Evolutionary conservation across 495 filamentous ascomycete species (phyloP).

Genomic region (Aspergillus conjunctus): DNA sequence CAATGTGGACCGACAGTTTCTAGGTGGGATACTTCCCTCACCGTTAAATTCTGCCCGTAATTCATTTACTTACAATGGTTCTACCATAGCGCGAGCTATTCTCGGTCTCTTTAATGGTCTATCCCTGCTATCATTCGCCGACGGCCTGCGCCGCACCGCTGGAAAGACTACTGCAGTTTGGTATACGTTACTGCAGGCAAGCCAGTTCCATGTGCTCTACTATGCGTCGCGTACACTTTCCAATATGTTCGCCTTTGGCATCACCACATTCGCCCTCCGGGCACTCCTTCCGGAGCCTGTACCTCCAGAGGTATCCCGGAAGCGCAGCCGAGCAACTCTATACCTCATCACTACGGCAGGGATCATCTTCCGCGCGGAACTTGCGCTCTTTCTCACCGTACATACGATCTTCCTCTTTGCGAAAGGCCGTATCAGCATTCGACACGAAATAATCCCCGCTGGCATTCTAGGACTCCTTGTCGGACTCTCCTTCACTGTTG

Average conservation of each 20-base stretch:
- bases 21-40: slow-evolving; percentile 41
- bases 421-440: slow-evolving; percentile 55
- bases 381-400: slow-evolving; percentile 74
- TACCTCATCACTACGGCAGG: slow-evolving; percentile 79
- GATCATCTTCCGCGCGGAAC: slow-evolving; percentile 85
- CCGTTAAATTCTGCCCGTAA: not conserved
- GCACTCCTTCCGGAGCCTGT: slow-evolving; percentile 62
- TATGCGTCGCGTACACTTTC: slow-evolving; percentile 92
- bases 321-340: slow-evolving; percentile 58
- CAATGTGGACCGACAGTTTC: slow-evolving; percentile 52
- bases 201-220: slow-evolving; percentile 92
- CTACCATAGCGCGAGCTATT: slow-evolving; percentile 64
- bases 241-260: slow-evolving; percentile 93
- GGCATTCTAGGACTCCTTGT: slow-evolving; percentile 64
- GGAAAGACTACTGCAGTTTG: slow-evolving; percentile 72
- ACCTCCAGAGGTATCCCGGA: slow-evolving; percentile 35
- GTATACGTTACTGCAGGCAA: slow-evolving; percentile 79
- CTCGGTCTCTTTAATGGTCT: slow-evolving; percentile 78
- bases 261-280: slow-evolving; percentile 73
- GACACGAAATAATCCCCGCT: slow-evolving; percentile 60
- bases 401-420: slow-evolving; percentile 55
- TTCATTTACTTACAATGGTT: not conserved
- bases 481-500: slow-evolving; percentile 66
- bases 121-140: slow-evolving; percentile 64
- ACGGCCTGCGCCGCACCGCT: slow-evolving; percentile 65